A percentile compares a stretch with the other conserved stretches of the same genome.
These are phyloP conservation scores for Isabelozyma rhagii DNA, from an alignment of 805 yeast genomes.

Conservation along the genomic window DNA sequence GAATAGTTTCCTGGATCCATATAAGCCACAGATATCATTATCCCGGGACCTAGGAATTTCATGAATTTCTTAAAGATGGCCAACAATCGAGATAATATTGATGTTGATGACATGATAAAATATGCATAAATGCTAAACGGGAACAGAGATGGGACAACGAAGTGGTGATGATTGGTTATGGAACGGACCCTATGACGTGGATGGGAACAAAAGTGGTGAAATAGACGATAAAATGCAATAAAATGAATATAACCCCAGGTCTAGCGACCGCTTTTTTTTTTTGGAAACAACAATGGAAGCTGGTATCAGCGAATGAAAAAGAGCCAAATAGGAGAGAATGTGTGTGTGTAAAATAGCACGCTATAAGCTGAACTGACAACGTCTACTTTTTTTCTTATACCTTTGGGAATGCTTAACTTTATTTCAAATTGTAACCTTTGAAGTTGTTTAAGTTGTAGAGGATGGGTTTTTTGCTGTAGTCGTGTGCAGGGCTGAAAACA, in stretches of 20 bases:
- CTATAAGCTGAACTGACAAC: no score
- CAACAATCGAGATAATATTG: not conserved
- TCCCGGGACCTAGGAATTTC: slow-evolving; percentile 86
- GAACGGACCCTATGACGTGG: no score
- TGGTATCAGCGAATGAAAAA: no score
- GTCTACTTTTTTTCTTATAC: no score
- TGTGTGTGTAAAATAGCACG: no score
- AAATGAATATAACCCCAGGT: not conserved
- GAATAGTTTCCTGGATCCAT: slow-evolving; percentile 98
- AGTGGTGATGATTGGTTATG: no score
- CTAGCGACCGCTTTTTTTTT: no score
- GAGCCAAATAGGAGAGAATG: no score
- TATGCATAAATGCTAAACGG: not conserved
- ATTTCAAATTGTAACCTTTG: not conserved
- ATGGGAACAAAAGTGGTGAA: not conserved
- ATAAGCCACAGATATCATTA: slow-evolving; percentile 92
- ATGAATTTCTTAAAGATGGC: slow-evolving; percentile 43
- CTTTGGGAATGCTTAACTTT: no score
- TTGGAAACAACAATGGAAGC: no score
- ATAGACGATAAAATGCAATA: not conserved
- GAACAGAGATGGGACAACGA: not conserved
- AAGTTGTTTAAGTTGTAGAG: not conserved
- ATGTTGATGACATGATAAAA: not conserved
- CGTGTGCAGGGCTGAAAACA: not conserved
- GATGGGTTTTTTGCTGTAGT: not conserved